Conservation (phyloP, 192 early-diverging fungal genomes). For the Coemansia sp. region DNA sequence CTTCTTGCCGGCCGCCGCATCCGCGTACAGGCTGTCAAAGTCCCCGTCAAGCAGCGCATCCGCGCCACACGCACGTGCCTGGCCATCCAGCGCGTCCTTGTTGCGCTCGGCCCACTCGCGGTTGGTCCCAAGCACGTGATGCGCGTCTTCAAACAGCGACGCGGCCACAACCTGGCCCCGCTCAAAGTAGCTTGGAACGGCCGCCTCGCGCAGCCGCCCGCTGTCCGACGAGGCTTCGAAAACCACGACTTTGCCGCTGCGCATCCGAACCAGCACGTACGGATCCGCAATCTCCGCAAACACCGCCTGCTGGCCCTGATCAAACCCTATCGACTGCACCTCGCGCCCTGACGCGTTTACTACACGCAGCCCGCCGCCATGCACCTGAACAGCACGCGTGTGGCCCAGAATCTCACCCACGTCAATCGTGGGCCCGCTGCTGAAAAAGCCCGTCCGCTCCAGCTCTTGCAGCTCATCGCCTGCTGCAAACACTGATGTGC, state of each 20-base stretch:
- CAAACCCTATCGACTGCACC: slow-evolving; percentile 23
- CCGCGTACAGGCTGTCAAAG: slow-evolving; percentile 42
- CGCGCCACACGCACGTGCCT: slow-evolving; percentile 3
- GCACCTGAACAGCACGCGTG: slow-evolving; percentile 80
- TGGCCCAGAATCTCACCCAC: slow-evolving; percentile 70
- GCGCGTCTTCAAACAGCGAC: slow-evolving; percentile 41
- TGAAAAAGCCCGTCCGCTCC: slow-evolving; percentile 67
- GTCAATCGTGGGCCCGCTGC: slow-evolving; percentile 71
- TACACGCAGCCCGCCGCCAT: slow-evolving; percentile 68
- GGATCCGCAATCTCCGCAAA: slow-evolving; percentile 77
- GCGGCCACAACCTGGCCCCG: slow-evolving; percentile 7
- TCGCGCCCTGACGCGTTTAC: slow-evolving; percentile 57
- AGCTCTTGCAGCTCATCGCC: slow-evolving; percentile 84
- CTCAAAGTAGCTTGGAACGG: slow-evolving; percentile 8
- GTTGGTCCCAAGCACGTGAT: slow-evolving; percentile 26
- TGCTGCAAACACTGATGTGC: slow-evolving; percentile 63
- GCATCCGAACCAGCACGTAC: slow-evolving; percentile 71
- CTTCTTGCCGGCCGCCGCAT: slow-evolving; percentile 10
- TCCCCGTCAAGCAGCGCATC: slow-evolving; percentile 12
- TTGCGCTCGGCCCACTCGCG: slow-evolving; percentile 36
- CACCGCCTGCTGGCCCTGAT: slow-evolving; percentile 53
- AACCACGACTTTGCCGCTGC: slow-evolving; percentile 60
- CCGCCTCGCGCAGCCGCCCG: slow-evolving; percentile 14
- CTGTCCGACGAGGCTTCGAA: slow-evolving; percentile 59
- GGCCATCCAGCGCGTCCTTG: slow-evolving; percentile 9